Percentiles rank a stretch among this genome's conserved stretches.
These are phyloP conservation scores for Thelonectria rubi DNA, from an alignment of 2,329 filamentous ascomycete species.

Conservation along the genomic window DNA sequence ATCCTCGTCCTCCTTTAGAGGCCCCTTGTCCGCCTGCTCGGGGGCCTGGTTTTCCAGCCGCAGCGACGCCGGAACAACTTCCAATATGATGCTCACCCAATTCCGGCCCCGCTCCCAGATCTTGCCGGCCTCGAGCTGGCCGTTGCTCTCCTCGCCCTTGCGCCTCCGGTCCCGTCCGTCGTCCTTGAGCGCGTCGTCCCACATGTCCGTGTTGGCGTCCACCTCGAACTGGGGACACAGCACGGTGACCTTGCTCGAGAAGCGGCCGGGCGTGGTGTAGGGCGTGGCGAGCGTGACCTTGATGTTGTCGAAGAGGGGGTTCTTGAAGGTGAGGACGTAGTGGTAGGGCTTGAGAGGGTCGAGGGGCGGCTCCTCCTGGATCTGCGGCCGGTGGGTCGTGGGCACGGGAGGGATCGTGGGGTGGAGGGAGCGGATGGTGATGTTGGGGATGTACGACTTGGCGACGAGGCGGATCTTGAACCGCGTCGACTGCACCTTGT, in stretches of 20 bases:
- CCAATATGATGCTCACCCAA: constrained; percentile 93
- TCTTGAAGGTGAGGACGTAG: constrained; percentile 89
- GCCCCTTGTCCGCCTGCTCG: constrained; percentile 55
- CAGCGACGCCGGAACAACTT: constrained; percentile 77
- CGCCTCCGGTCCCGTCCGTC: constrained; percentile 50
- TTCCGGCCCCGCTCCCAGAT: constrained; percentile 96
- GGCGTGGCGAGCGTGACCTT: constrained; percentile 89
- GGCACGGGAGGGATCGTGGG: constrained; percentile 49
- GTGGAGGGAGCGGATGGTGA: constrained; percentile 74
- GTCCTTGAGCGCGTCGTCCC: constrained; percentile 84
- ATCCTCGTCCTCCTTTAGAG: constrained; percentile 67
- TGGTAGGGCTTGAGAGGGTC: constrained; percentile 73
- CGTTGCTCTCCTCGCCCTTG: constrained; percentile 52
- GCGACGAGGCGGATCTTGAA: constrained; percentile 95
- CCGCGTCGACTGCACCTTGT: constrained; percentile 86
- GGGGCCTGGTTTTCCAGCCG: constrained; percentile 48
- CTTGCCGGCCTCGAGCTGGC: constrained; percentile 84
- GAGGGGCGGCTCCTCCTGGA: constrained; percentile 48
- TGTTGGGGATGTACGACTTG: constrained; percentile 84
- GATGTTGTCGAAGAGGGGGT: constrained; percentile 92
- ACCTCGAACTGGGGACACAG: constrained; percentile 95
- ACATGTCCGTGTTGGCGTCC: constrained; percentile 87
- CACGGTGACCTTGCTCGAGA: constrained; percentile 84
- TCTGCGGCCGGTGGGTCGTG: constrained; percentile 46
- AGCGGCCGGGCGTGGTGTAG: constrained; percentile 77